Evolutionary conservation across 306 rosid species (phyloP).

Genomic region (Dryas octopetala): DNA sequence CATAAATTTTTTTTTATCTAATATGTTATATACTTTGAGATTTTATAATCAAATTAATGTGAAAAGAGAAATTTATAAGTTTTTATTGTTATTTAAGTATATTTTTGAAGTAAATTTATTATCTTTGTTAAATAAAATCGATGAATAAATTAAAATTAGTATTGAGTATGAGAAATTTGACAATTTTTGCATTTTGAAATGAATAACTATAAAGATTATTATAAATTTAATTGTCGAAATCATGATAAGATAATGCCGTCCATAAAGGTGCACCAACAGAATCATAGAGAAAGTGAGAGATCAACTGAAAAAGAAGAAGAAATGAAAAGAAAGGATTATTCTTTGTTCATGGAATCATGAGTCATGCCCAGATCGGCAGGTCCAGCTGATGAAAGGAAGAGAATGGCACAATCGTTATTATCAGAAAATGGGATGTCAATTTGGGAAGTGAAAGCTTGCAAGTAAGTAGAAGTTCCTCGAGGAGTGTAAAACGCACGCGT

Average conservation of each 20-base stretch:
- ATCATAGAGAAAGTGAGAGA: background rate
- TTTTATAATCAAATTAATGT: no score
- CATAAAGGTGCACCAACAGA: background rate
- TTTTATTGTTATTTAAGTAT: no score
- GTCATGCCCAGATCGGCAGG: background rate
- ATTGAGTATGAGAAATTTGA: no score
- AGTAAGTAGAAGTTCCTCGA: slow-evolving; percentile 11
- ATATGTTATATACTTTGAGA: no score
- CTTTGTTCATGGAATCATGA: background rate
- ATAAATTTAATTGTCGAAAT: no score
- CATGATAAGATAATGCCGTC: background rate
- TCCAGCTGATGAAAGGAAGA: background rate
- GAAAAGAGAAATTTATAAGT: no score
- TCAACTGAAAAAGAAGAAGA: background rate
- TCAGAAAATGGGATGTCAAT: background rate
- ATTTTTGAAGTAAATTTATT: no score
- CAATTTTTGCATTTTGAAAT: no score
- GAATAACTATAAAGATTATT: no score
- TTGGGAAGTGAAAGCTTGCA: background rate
- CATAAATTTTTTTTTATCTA: no score
- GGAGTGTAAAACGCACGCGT: background rate
- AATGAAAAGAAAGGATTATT: background rate
- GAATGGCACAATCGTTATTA: background rate
- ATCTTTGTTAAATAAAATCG: no score
- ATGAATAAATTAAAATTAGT: no score